Evolutionary conservation across 2,329 filamentous ascomycete genomes (phyloP), one percentile per base, ranked within the genome.

Genomic region (Fusarium virguliforme): DNA sequence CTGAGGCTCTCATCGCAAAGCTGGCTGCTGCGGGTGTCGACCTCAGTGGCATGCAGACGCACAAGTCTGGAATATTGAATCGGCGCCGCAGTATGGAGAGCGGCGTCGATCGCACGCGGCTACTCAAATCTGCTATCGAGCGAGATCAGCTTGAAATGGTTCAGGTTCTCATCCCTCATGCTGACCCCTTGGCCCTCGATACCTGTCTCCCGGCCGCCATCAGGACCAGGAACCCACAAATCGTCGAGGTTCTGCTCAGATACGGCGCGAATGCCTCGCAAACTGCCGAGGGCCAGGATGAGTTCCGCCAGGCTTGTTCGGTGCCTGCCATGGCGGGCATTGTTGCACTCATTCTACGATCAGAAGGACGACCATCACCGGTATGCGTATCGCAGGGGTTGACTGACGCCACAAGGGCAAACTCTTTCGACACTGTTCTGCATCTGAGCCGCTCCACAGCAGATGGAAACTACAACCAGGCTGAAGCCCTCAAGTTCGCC

Each of bases 1-100:
- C 86, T n/a, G 86, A 89, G 73, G 85, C 85, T 0, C 81, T 90
- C 26, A 83, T 89, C 32, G 79, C 77, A 4, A 87, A 85, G 76
- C 78, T 90, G 35, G 80, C 82, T 37, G 77, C 80, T 1, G 83
- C 81, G 1, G 88, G 88, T 13, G 84, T 87, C 4, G 85, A 88
- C 57, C 74, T 89, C 13, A 85, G 86, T 59, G 81, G 85, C 13
- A 79, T 77, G 46, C 81, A 83, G 59, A 87, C 85, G 72, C 84
- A 82, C 62, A 86, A 85, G 58, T 81, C 83, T 2, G 81, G 82
- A 43, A 74, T 89, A 8, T 76, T 88, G 7, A 84, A 80, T 38
- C 79, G 87, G 41, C 82, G 86, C 56, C 85, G 81, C 68, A 89
- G 86, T 61, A 70, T 86, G 22, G 86, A 88, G 18, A 78, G 83